phyloP scores from a whole-genome alignment of 129 eudicot genomes.

The Helianthus tuberosus region DNA sequence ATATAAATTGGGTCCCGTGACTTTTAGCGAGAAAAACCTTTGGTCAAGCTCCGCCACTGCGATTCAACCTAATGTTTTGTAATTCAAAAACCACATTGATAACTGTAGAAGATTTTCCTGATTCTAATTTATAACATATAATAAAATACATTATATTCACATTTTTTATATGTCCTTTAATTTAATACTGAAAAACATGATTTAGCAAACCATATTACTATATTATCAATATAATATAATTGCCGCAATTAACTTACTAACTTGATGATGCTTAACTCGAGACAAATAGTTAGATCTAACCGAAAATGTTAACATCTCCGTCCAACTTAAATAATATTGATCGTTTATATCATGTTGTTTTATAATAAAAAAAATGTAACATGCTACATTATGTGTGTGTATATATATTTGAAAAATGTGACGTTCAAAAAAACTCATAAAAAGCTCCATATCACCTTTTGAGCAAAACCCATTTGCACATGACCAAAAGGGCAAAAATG shows the following conservation, averaged over 20 bases:
- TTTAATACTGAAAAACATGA: too few relatives aligned
- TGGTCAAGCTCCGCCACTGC: too few relatives aligned
- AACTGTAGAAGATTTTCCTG: not conserved
- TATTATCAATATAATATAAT: too few relatives aligned
- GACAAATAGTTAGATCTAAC: not conserved
- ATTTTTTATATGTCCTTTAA: too few relatives aligned
- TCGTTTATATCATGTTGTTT: not conserved
- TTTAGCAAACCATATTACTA: too few relatives aligned
- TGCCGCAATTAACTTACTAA: too few relatives aligned
- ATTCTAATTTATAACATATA: not conserved
- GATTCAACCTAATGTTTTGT: too few relatives aligned
- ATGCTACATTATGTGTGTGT: not conserved
- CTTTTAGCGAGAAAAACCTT: too few relatives aligned
- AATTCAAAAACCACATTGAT: not conserved
- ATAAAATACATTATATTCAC: too few relatives aligned
- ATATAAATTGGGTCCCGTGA: too few relatives aligned
- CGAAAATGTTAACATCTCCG: not conserved
- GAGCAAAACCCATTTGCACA: conserved; percentile 34
- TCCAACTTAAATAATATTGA: not conserved
- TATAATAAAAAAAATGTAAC: too few relatives aligned
- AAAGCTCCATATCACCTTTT: conserved; percentile 13
- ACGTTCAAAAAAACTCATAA: not conserved
- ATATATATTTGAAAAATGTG: not conserved
- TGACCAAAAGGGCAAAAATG: conserved; percentile 30
- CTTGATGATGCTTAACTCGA: not conserved